Base-by-base conservation (phyloP, 169 alveolate genomes). In the Theileria luwenshuni region DNA sequence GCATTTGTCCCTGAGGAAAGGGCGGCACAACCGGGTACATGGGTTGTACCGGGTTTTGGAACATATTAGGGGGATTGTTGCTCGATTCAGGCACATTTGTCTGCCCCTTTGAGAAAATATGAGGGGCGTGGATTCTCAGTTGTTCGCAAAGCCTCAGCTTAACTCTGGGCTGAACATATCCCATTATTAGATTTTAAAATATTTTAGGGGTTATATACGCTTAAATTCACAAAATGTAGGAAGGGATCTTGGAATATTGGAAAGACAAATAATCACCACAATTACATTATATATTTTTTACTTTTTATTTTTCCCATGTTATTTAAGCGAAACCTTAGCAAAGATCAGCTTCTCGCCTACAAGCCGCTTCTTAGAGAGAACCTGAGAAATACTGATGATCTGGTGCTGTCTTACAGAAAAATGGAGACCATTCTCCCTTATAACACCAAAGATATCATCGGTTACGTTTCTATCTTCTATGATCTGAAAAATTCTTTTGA, bases 51-150 rank as follows among this genome's bases (percentile, higher is more conserved):
- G 51, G 74, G 2, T 41, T 28, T 12, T 28, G 51, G 23, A 27
- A 21, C 15, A 30, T 38, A 3, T 54, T 35, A 15, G 32, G 63
- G 6, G 19, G 7, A 3, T 32, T 5, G 47, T 28, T 32, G 1
- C 21, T 23, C 1, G 76, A 42, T 8, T 68, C 76, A 17, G 35
- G 41, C 6, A 21, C 35, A 0, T 41, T 21, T 48, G 65, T 15
- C 30, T 17, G 25, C 21, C 42, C 21, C 33, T 74, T 35, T 1
- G 41, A 52, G 83, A 90, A 90, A n/a, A 90, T 85, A 61, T 90
- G 94, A 45, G 86, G 91, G 15, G 91, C 92, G 45, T 87, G 89
- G 25, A 62, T 13, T 33, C 83, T 76, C 35, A 90, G 51, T 47
- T 76, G 87, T 13, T 83, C 94, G 52, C 94, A 90, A 38, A 90